Evolutionary conservation across 2,329 filamentous ascomycete species (phyloP), one percentile per base, ranked within the genome.

Genomic region (Fusarium protoensiforme): DNA sequence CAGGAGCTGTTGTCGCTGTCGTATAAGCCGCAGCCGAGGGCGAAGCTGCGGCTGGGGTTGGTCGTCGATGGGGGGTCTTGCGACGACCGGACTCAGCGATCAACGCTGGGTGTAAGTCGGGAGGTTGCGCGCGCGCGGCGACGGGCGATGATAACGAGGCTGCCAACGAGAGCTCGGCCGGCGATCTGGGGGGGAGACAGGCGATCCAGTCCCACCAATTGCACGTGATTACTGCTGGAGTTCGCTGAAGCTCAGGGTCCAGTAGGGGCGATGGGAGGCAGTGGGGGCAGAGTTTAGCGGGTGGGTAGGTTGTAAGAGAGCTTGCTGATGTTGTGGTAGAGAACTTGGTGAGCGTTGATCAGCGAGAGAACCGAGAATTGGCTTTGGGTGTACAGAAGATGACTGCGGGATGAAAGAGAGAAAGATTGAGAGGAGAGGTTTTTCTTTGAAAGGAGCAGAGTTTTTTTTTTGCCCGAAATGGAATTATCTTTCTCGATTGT

Each of bases 51-150:
- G 69, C 63, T 53, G 31, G 58, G 43, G 36, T 61, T 57, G 27
- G 46, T 46, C 56, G 43, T 59, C 64, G 63, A 65, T 53, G 20
- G 64, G 64, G 69, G 64, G 69, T 74, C 69, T 75, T 67, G 72
- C 69, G 76, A 76, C 64, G 75, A 77, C 74, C 74, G 69, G 75
- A 65, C 75, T 67, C 77, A 77, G 76, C 76, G 74, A 69, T 72
- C 75, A 74, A 78, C 73, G 79, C 78, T 80, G 72, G 72, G 74
- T 81, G 69, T 80, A 78, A 80, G 79, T 79, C 78, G 78, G 76
- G 71, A 74, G 67, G 75, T 75, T 74, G 73, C 76, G 71, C 77
- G 72, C 76, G 67, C 69, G 64, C 74, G 70, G 65, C 68, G 68
- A 68, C 68, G 41, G 14, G 41, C 41, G 61, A 77, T 72, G 68